Evolutionary conservation across 768 basidiomycete species (phyloP).

Genomic region (Nidularia pulvinata): DNA sequence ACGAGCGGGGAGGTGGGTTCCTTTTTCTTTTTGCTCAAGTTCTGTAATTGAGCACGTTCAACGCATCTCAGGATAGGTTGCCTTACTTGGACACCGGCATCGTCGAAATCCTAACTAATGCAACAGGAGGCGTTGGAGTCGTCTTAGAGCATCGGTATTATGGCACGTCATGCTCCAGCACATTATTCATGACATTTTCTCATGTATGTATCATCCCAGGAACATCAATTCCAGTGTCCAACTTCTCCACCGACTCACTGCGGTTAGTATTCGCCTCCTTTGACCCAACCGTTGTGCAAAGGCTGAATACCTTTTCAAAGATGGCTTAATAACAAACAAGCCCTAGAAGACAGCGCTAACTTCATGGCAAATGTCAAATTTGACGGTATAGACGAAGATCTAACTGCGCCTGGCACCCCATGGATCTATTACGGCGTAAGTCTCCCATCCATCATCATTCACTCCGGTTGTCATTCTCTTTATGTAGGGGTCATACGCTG

Average conservation of each 20-base stretch:
- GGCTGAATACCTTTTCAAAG: constrained; percentile 27
- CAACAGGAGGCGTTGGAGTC: constrained; percentile 86
- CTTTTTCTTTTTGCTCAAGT: too few species aligned
- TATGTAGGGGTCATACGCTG: constrained; percentile 82
- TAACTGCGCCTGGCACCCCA: constrained; percentile 74
- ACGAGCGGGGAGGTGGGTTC: constrained; percentile 70
- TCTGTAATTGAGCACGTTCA: too few species aligned
- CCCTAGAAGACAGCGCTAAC: constrained; percentile 88
- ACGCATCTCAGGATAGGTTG: constrained; percentile 34
- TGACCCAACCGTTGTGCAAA: too few species aligned
- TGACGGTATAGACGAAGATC: constrained; percentile 63
- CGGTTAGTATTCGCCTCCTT: constrained; percentile 38
- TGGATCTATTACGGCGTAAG: constrained; percentile 95
- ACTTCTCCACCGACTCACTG: constrained; percentile 82
- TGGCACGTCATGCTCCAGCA: constrained; percentile 32
- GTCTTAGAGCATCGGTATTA: constrained; percentile 94
- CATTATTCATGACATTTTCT: too few species aligned
- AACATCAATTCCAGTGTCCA: constrained; percentile 66
- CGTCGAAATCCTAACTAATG: constrained; percentile 79
- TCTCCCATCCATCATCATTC: background rate
- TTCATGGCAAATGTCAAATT: constrained; percentile 87
- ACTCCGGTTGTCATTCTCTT: constrained; percentile 4
- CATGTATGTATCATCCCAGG: too few species aligned
- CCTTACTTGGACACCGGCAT: constrained; percentile 80
- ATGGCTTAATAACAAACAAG: constrained; percentile 89